Evolutionary conservation across 208 protist genomes (phyloP), one percentile per base, ranked within the genome.

Genomic region (Leishmania lainsoni): DNA sequence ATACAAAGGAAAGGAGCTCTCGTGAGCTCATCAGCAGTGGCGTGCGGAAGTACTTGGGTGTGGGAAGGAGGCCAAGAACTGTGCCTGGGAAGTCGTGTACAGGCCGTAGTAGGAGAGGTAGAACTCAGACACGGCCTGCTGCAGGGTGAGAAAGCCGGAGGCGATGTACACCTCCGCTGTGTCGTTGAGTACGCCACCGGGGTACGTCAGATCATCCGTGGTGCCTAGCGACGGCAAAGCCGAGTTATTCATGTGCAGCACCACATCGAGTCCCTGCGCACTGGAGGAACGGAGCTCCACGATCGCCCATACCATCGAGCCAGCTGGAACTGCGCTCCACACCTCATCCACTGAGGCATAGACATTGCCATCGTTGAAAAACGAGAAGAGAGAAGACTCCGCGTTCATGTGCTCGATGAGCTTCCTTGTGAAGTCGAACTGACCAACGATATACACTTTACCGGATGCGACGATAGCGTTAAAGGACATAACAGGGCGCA

Each of bases 361-460:
- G 39, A 83, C 73, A 29, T 48, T 77, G 26, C 32, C 77, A 59
- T 84, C 59, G 26, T 45, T 80, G 17, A 93, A 72, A 68, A 90
- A 86, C n/a, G 35, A 42, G 54, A 92, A 91, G 42, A 91, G 63
- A 16, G 29, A 3, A 29, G 63, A 89, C 26, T 42, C 70, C 58
- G 52, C 61, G 45, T 81, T 76, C 22, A 92, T 29, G 83, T 86
- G 84, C 5, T 3, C 54, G 29, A 92, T 78, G 22, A 92, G 85
- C 10, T n/a, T n/a, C 10, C 6, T 8, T 1, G 89, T 85, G n/a
- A 87, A 75, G 3, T 80, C 83, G 20, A 42, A 51, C 0, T 86
- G 65, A 9, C 88, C 88, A 8, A 83, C 88, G 70, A 95, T 92
- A 76, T 88, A 93, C 39, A 95, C 32, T 16, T 66, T 54, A 6